These are phyloP conservation scores for Leavenworthia alabamica DNA, from an alignment of 345 rosid species.

Conservation along the genomic window DNA sequence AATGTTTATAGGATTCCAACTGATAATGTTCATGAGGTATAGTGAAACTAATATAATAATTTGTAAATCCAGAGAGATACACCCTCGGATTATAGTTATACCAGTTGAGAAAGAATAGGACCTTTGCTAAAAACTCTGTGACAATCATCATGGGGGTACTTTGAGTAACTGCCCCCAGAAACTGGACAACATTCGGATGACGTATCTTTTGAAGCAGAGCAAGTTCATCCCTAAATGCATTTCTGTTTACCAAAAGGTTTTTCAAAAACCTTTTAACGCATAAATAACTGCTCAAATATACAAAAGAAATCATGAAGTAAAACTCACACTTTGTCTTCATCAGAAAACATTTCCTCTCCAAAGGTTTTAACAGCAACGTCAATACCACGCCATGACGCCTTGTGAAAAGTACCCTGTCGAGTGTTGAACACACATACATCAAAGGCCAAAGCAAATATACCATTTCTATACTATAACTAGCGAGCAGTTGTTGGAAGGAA, in stretches of 20 bases:
- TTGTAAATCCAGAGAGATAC: background rate
- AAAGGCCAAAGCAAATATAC: conserved; percentile 1
- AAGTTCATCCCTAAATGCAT: conserved; percentile 79
- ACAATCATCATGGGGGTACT: conserved; percentile 86
- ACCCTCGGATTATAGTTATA: background rate
- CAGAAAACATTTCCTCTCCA: conserved; percentile 61
- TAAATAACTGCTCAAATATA: background rate
- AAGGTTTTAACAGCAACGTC: conserved; percentile 77
- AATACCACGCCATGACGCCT: conserved; percentile 80
- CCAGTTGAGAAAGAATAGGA: conserved; percentile 21
- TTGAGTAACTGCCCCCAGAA: conserved; percentile 84
- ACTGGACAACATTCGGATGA: conserved; percentile 86
- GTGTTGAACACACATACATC: conserved; percentile 5
- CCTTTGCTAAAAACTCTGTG: conserved; percentile 74
- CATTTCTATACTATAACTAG: background rate
- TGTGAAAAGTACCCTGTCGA: conserved; percentile 65
- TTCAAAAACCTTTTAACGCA: conserved; percentile 1
- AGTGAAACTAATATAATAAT: background rate
- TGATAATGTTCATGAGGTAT: background rate
- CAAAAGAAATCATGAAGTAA: conserved; percentile 7
- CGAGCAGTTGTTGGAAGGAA: background rate
- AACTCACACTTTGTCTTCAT: conserved; percentile 78
- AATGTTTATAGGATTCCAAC: background rate
- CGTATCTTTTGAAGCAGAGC: conserved; percentile 76
- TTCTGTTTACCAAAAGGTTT: conserved; percentile 37